Conservation (phyloP, 2,329 filamentous ascomycete genomes). For the Colletotrichum sansevieriae region DNA sequence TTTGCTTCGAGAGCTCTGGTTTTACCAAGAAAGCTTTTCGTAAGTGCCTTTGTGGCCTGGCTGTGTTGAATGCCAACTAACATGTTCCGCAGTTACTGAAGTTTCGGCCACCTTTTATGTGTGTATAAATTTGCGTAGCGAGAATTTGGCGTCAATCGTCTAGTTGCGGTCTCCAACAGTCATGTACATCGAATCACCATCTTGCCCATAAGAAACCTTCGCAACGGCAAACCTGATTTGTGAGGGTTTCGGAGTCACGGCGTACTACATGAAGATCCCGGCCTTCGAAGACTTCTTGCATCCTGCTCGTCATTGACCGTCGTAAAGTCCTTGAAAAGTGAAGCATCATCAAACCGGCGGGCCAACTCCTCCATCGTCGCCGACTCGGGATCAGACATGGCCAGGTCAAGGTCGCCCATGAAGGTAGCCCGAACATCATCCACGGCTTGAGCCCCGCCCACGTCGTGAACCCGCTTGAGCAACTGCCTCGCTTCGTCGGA, state of each 20-base stretch:
- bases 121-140: no score
- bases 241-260: neutral
- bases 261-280: neutral
- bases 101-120: no score
- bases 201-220: no score
- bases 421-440: slow-evolving; percentile 51
- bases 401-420: slow-evolving; percentile 54
- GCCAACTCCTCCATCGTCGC: slow-evolving; percentile 53
- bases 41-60: slow-evolving; percentile 26
- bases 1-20: slow-evolving; percentile 44
- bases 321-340: slow-evolving; percentile 50
- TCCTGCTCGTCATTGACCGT: slow-evolving; percentile 9
- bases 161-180: no score
- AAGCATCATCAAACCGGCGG: slow-evolving; percentile 50
- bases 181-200: no score
- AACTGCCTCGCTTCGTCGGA: slow-evolving; percentile 48
- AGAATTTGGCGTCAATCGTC: no score
- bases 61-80: neutral
- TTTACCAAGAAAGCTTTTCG: slow-evolving; percentile 46
- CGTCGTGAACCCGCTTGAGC: slow-evolving; percentile 48
- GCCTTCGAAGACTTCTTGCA: neutral
- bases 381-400: slow-evolving; percentile 50
- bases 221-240: neutral
- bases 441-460: slow-evolving; percentile 41
- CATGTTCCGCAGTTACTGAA: neutral